These are phyloP conservation scores for Xylaria sp. DNA, from an alignment of 2,329 filamentous ascomycete genomes.

Conservation along the genomic window DNA sequence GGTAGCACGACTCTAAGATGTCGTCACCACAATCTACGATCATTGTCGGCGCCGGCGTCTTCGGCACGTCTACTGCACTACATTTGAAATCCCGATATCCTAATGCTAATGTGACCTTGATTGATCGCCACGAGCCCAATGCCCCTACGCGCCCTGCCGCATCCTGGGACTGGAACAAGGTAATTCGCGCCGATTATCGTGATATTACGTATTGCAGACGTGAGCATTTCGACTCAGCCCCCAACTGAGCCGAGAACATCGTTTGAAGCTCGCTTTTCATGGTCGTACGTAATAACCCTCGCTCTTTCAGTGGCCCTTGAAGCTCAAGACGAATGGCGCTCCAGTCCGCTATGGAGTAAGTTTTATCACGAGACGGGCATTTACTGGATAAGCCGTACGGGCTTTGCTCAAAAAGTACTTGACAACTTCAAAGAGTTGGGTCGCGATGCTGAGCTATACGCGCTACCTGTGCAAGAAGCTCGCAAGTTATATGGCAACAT, in stretches of 20 bases:
- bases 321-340: slow-evolving; percentile 61
- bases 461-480: slow-evolving; percentile 55
- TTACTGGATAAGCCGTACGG: slow-evolving; percentile 45
- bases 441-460: slow-evolving; percentile 44
- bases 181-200: slow-evolving; percentile 72
- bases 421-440: slow-evolving; percentile 40
- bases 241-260: background rate
- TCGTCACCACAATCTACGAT: slow-evolving; percentile 47
- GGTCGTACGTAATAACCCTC: background rate
- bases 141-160: slow-evolving; percentile 58
- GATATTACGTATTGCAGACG: slow-evolving; percentile 65
- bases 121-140: slow-evolving; percentile 62
- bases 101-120: slow-evolving; percentile 57
- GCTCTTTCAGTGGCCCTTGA: slow-evolving; percentile 59
- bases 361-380: slow-evolving; percentile 59
- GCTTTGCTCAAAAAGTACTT: slow-evolving; percentile 43
- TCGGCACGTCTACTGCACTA: slow-evolving; percentile 70
- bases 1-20: slow-evolving; percentile 4
- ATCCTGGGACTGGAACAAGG: slow-evolving; percentile 77
- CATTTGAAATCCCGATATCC: slow-evolving; percentile 61
- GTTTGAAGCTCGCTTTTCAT: background rate
- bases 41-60: slow-evolving; percentile 69
- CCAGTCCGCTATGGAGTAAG: slow-evolving; percentile 51
- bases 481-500: slow-evolving; percentile 54
- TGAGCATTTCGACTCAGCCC: slow-evolving; percentile 11